Evolutionary conservation across 345 rosid genomes (phyloP).

Genomic region (Turritis glabra): DNA sequence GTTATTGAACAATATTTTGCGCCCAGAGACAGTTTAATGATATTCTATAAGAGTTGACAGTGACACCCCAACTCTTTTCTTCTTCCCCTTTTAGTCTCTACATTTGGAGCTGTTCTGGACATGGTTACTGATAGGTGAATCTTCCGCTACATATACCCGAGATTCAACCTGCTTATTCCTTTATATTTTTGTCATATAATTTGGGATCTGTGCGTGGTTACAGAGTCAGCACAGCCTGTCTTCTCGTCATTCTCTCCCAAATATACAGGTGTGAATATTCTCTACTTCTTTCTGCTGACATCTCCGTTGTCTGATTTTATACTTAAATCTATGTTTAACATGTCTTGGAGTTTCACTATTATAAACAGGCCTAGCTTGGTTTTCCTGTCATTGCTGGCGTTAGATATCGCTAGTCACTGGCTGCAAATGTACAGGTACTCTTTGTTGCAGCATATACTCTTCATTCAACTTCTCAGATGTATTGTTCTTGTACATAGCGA

Average conservation of each 20-base stretch:
- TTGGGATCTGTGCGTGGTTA: constrained; percentile 18
- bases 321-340: not conserved
- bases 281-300: not conserved
- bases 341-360: not conserved
- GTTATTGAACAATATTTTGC: not conserved
- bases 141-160: not conserved
- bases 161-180: not conserved
- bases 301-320: not conserved
- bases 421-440: constrained; percentile 90
- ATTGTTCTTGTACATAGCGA: not conserved
- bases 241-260: constrained; percentile 86
- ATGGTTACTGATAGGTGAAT: constrained; percentile 92
- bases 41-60: constrained; percentile 3
- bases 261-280: constrained; percentile 56
- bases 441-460: not conserved
- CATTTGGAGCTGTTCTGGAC: constrained; percentile 96
- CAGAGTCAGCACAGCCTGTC: constrained; percentile 98
- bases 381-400: constrained; percentile 78
- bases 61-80: constrained; percentile 18
- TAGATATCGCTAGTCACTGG: constrained; percentile 95
- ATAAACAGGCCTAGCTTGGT: constrained; percentile 83
- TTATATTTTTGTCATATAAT: not conserved
- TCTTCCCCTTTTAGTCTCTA: constrained; percentile 61
- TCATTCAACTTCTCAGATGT: not conserved
- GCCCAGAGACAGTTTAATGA: not conserved